Percentiles rank a stretch among this genome's conserved stretches.
Conservation (phyloP, 208 protist species). For the Acanthamoeba culbertsoni region DNA sequence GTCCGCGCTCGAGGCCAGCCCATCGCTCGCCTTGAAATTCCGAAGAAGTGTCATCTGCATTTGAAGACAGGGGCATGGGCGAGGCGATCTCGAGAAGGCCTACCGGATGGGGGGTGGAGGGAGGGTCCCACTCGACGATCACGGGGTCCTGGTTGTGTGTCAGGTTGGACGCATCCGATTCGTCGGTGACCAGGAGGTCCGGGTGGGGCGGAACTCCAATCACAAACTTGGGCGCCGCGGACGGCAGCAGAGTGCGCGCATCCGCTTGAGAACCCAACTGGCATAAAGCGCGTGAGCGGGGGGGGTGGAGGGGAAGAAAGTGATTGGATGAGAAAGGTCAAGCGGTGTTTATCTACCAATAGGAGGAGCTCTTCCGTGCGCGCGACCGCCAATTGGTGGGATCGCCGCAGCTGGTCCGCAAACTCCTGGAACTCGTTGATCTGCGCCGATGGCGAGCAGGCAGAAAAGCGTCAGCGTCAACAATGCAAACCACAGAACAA, state of each 20-base stretch:
- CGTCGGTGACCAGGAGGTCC: neutral
- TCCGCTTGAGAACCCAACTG: neutral
- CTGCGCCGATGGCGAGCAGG: neutral
- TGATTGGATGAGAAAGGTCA: too few relatives aligned
- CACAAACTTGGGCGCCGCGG: neutral
- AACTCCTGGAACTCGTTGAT: slow-evolving; percentile 40
- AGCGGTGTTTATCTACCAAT: neutral
- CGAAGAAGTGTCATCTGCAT: neutral
- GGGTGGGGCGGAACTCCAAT: slow-evolving; percentile 26
- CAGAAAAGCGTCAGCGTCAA: too few relatives aligned
- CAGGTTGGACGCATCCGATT: neutral
- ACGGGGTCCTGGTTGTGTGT: slow-evolving; percentile 41
- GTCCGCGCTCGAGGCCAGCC: neutral
- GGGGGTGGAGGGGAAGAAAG: too few relatives aligned
- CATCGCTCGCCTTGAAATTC: neutral
- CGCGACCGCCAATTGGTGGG: slow-evolving; percentile 41
- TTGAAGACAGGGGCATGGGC: too few relatives aligned
- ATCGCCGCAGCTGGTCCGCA: neutral
- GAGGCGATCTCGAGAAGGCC: too few relatives aligned
- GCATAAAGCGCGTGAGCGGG: neutral
- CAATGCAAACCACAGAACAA: too few relatives aligned
- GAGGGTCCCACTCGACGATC: neutral
- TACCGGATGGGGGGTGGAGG: neutral
- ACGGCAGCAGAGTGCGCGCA: neutral
- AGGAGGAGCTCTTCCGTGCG: slow-evolving; percentile 52